A percentile compares a stretch with the other conserved stretches of the same genome.
phyloP scores from a whole-genome alignment of 2,329 filamentous ascomycete species.

The Helicocarpus griseus region DNA sequence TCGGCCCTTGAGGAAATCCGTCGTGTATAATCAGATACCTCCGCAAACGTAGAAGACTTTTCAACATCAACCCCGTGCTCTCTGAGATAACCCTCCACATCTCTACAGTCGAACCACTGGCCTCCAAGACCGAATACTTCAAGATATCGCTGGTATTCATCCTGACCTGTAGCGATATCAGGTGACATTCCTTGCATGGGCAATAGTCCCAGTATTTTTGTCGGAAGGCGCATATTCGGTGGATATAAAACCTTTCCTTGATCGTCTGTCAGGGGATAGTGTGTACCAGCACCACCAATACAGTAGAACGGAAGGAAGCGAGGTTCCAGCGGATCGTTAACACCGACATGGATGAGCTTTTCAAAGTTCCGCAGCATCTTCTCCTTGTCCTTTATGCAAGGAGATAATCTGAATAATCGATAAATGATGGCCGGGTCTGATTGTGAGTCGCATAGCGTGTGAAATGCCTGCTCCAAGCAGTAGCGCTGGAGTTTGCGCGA shows the following conservation, averaged over 20 bases:
- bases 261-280: slow-evolving; percentile 41
- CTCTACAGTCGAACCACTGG: slow-evolving; percentile 65
- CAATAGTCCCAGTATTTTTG: slow-evolving; percentile 16
- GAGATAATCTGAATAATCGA: slow-evolving; percentile 18
- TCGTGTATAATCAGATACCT: slow-evolving; percentile 8
- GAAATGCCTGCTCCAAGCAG: slow-evolving; percentile 53
- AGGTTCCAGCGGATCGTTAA: slow-evolving; percentile 12
- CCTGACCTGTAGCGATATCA: not conserved
- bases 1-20: not conserved
- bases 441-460: slow-evolving; percentile 38
- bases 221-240: slow-evolving; percentile 18
- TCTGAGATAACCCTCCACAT: slow-evolving; percentile 64
- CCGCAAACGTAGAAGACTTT: slow-evolving; percentile 18
- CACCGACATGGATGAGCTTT: not conserved
- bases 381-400: slow-evolving; percentile 17
- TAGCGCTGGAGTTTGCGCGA: slow-evolving; percentile 60
- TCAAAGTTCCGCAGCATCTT: not conserved
- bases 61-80: slow-evolving; percentile 24
- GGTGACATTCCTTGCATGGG: not conserved
- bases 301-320: slow-evolving; percentile 16
- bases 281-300: slow-evolving; percentile 59
- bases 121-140: slow-evolving; percentile 54
- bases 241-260: slow-evolving; percentile 27
- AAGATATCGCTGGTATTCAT: slow-evolving; percentile 6
- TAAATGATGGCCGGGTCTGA: slow-evolving; percentile 12